Percentiles rank a stretch among this genome's conserved stretches.
These are phyloP conservation scores for Coemansia sp. DNA, from an alignment of 192 early-diverging fungal species.

Conservation along the genomic window DNA sequence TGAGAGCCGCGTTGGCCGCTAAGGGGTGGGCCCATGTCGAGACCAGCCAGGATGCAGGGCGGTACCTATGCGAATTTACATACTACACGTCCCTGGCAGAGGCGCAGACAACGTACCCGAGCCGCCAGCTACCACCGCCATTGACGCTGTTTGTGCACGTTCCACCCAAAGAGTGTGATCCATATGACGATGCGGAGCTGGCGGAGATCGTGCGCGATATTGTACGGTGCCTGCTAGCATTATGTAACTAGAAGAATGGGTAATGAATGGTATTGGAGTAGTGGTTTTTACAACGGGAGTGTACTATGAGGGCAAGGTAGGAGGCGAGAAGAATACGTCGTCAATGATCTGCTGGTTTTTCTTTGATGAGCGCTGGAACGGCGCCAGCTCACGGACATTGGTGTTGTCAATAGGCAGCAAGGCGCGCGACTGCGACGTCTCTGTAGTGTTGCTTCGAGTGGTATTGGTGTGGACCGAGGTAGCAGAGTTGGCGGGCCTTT, in stretches of 20 bases:
- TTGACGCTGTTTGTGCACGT: slow-evolving; percentile 54
- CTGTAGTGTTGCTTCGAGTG: slow-evolving; percentile 42
- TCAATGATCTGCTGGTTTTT: slow-evolving; percentile 53
- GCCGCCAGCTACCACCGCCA: slow-evolving; percentile 10
- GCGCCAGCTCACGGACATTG: slow-evolving; percentile 47
- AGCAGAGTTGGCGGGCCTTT: slow-evolving; percentile 22
- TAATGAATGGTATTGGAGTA: background rate
- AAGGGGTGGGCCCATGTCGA: slow-evolving; percentile 39
- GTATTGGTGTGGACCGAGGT: slow-evolving; percentile 38
- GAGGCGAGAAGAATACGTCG: slow-evolving; percentile 40
- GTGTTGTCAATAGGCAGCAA: slow-evolving; percentile 55
- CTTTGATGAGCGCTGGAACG: slow-evolving; percentile 48
- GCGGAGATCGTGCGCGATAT: slow-evolving; percentile 32
- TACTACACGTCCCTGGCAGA: slow-evolving; percentile 57
- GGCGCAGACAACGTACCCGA: slow-evolving; percentile 12
- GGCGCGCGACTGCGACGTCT: slow-evolving; percentile 46
- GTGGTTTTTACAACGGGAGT: background rate
- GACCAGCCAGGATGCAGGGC: slow-evolving; percentile 55
- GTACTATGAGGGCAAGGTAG: slow-evolving; percentile 29
- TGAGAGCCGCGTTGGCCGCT: slow-evolving; percentile 30
- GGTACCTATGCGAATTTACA: slow-evolving; percentile 62
- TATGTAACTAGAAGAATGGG: background rate
- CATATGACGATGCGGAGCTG: slow-evolving; percentile 34
- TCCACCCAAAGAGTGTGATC: slow-evolving; percentile 32
- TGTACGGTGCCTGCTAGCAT: slow-evolving; percentile 10